Evolutionary conservation across 306 rosid species (phyloP).

Genomic region (Clitoria ternatea): DNA sequence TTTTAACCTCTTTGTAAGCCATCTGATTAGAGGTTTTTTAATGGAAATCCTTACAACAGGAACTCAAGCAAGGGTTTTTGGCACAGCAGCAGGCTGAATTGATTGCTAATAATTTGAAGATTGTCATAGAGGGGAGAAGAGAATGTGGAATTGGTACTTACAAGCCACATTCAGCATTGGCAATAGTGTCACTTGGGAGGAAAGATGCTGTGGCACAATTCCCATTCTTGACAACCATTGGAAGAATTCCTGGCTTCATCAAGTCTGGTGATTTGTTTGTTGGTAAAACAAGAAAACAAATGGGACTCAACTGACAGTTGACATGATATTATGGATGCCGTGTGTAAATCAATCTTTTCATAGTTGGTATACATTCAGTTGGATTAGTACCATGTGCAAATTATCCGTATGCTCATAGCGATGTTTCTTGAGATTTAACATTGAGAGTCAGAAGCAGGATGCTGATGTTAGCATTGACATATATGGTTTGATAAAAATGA

Average conservation of each 20-base stretch:
- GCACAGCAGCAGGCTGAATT: conserved; percentile 66
- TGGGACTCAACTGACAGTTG: conserved; percentile 46
- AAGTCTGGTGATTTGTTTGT: conserved; percentile 79
- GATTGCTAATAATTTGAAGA: conserved; percentile 60
- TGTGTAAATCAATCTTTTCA: background rate
- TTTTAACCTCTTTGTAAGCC: conserved; percentile 16
- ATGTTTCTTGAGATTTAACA: background rate
- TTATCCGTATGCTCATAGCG: background rate
- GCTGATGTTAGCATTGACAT: background rate
- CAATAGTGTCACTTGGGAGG: conserved; percentile 73
- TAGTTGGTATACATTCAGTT: background rate
- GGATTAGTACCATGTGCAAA: background rate
- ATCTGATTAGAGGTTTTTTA: conserved; percentile 5
- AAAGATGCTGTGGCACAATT: conserved; percentile 67
- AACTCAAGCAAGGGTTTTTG: conserved; percentile 70
- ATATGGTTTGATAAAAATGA: background rate
- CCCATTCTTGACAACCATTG: conserved; percentile 45
- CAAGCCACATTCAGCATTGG: conserved; percentile 37
- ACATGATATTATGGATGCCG: background rate
- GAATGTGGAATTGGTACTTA: conserved; percentile 47
- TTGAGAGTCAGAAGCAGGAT: background rate
- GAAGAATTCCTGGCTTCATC: conserved; percentile 56
- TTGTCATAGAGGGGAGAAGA: conserved; percentile 40
- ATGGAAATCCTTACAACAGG: conserved; percentile 43
- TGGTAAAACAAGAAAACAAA: conserved; percentile 60